Conservation (phyloP, 306 rosid species). For the Cicer yamashitae region DNA sequence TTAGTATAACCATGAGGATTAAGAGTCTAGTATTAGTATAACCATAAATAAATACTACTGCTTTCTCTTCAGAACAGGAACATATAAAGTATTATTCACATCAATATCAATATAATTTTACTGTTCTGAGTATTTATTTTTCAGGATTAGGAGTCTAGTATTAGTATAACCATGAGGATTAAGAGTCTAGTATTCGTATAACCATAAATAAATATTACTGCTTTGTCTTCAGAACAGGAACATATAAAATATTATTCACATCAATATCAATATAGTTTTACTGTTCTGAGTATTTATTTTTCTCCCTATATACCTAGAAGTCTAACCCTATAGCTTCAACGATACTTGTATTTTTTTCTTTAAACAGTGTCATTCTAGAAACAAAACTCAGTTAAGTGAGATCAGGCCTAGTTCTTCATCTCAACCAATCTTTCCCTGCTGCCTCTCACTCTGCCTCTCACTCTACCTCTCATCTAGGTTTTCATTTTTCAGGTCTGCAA, state of each 20-base stretch:
- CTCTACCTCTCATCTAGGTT: constrained; percentile 33
- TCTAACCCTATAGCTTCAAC: constrained; percentile 1
- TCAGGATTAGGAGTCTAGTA: constrained; percentile 5
- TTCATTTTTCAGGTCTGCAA: constrained; percentile 14
- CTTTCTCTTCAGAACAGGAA: background rate
- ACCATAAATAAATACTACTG: constrained; percentile 4
- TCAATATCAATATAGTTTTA: constrained; percentile 8
- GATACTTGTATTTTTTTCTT: constrained; percentile 19
- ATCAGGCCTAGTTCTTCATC: background rate
- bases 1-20: constrained; percentile 5
- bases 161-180: constrained; percentile 3
- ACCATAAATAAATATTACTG: constrained; percentile 1
- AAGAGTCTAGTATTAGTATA: constrained; percentile 1
- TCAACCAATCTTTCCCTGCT: constrained; percentile 4
- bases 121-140: background rate
- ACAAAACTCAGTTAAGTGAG: constrained; percentile 30
- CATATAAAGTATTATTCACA: constrained; percentile 7
- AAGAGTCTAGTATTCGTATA: constrained; percentile 7
- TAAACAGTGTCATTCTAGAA: constrained; percentile 21
- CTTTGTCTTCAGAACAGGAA: background rate
- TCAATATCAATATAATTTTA: constrained; percentile 3
- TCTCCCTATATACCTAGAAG: background rate
- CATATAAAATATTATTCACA: constrained; percentile 2
- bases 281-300: background rate
- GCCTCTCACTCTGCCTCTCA: constrained; percentile 20